Base-by-base conservation (phyloP, 2,329 filamentous ascomycete genomes). In the Nothophoma quercina region DNA sequence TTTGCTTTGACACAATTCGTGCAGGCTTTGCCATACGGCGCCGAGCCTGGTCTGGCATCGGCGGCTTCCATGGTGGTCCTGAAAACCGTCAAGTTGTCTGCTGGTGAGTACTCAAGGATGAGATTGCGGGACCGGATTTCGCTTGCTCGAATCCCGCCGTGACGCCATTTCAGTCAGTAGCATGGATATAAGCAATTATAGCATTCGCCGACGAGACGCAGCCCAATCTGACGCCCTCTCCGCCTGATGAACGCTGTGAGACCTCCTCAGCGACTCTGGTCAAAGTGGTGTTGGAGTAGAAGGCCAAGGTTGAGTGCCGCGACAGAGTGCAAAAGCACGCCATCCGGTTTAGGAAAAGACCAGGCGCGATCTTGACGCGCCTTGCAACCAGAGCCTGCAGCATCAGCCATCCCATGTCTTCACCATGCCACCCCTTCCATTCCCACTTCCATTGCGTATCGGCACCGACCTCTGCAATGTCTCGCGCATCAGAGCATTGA, bases 401-500 rank as follows among this genome's bases (percentile, higher is more conserved):
- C 43, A 33, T 9, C 19, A 19, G 19, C 18, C 30, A 33, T n/a
- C 9, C 13, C 26, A 32, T n/a, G 35, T 8, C 8, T 2, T n/a
- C 15, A 36, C 29, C 35, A 80, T 80, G 78, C 70, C 77, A 49
- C 71, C 68, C 7, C 73, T 76, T 32, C 76, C 78, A 0, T 91
- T 93, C 63, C 87, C 88, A 1, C 79, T 85, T n/a, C 79, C 85
- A 1, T 68, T 93, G 12, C 81, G 82, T 40, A 78, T 96, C 44
- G 92, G 92, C 51, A 93, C 85, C 39, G 92, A 96, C 70, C 88
- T 96, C 50, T 91, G 90, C 72, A 81, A 82, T 51, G 82, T 91
- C 51, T 74, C 81, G 0, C 86, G 91, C 48, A 85, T 96, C 53
- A 76, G 79, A 55, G 71, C 73, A 16, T 78, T 92, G 43, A 72